phyloP scores from a whole-genome alignment of 2,329 filamentous ascomycete genomes.

The Fusarium sp. region DNA sequence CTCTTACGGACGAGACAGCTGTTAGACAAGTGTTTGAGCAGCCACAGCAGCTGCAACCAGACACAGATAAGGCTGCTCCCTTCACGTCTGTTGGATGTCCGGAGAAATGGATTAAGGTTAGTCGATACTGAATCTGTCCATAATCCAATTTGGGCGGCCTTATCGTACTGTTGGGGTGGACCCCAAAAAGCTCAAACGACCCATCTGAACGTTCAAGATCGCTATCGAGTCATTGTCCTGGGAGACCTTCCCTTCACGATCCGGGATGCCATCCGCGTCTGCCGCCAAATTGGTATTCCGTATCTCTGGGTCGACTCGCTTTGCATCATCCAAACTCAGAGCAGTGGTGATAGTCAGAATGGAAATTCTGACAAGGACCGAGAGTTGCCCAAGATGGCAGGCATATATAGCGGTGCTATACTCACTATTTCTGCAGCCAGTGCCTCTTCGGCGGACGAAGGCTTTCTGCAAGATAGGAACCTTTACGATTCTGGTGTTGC shows the following conservation, averaged over 20 bases:
- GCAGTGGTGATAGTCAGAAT: accelerated
- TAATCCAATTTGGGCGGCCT: background rate
- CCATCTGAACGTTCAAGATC: background rate
- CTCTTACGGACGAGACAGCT: background rate
- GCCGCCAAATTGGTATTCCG: background rate
- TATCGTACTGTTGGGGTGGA: background rate
- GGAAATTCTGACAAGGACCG: background rate
- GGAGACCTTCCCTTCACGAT: background rate
- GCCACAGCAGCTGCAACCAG: background rate
- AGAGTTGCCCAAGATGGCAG: background rate
- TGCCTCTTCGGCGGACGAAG: background rate
- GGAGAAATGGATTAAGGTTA: accelerated
- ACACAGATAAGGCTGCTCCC: background rate
- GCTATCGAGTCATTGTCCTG: accelerated
- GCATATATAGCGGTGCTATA: background rate
- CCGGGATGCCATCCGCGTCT: background rate
- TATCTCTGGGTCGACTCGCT: background rate
- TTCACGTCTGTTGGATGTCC: accelerated
- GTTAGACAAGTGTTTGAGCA: accelerated
- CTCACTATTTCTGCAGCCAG: background rate
- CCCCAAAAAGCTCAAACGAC: background rate
- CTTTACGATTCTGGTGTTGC: background rate
- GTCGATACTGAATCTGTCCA: accelerated
- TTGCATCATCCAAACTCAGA: background rate
- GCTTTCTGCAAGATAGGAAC: background rate